Evolutionary conservation across 495 filamentous ascomycete species (phyloP), one percentile per base, ranked within the genome.

Genomic region (Lasiosphaeria miniovina): DNA sequence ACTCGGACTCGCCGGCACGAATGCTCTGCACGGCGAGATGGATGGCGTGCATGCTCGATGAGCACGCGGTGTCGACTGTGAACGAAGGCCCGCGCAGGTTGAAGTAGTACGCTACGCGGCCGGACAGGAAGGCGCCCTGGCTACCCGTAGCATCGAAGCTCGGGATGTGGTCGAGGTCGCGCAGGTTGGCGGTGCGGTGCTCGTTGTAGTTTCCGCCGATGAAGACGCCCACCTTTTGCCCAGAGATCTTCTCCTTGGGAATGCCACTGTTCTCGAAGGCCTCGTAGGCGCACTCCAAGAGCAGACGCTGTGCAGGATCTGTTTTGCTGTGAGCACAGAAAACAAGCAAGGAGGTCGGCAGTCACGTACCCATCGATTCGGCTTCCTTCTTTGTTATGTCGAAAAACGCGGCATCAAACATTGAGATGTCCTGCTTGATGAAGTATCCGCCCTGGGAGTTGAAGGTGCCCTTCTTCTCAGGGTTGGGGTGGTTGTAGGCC

Each of bases 41-140:
- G 10, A 82, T 48, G 1, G 78, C 79, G 55, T 79, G 71, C 65
- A 83, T 64, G 51, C 87, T 90, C 8, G 88, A 91, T 10, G 90
- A 94, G 68, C 91, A 96, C 8, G 91, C 91, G 2, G 91, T 94
- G 69, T 95, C 91, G 34, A 94, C 80, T 46, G 86, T 91, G 67
- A 88, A 86, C 40, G 86, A 70, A 6, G 77, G 75, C 4, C 84
- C 81, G 10, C 75, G 71, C 54, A 82, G 70, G 65, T 83, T 76
- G 61, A 81, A 82, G 58, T 77, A 82, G 36, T 83, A 78, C 0
- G 81, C 74, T 14, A 84, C 67, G 6, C 91, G 81, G 52, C 85
- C 84, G 7, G 80, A 75, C 1, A 85, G 70, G 5, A 87, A 75
- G 2, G 73, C 66, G 4, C 74, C 73, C 58, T 74, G 75, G 46